Conservation (phyloP, 2,329 filamentous ascomycete species). For the Hypomyces rosellus region DNA sequence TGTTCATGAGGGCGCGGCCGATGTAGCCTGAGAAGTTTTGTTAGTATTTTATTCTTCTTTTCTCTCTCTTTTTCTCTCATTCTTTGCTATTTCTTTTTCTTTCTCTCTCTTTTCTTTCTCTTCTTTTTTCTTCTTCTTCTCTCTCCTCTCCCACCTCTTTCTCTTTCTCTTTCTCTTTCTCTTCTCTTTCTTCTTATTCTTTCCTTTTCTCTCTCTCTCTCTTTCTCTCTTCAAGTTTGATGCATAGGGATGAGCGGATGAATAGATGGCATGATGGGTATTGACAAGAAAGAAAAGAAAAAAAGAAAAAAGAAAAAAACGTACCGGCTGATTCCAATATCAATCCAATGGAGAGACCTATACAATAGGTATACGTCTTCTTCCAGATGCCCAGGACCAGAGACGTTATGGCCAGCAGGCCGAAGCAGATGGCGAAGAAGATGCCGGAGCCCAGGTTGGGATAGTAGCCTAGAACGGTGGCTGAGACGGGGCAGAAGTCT, state of each 20-base stretch:
- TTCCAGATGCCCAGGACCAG: slow-evolving; percentile 40
- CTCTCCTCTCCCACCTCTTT: too few species aligned
- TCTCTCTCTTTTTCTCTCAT: too few species aligned
- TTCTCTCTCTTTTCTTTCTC: too few species aligned
- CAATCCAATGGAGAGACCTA: slow-evolving; percentile 42
- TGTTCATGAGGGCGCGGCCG: slow-evolving; percentile 43
- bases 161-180: too few species aligned
- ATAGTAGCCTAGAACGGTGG: slow-evolving; percentile 50
- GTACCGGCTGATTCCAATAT: slow-evolving; percentile 46
- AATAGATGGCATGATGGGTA: too few species aligned
- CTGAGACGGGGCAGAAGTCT: slow-evolving; percentile 41
- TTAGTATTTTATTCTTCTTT: not conserved
- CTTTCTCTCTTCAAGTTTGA: too few species aligned
- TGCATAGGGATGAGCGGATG: too few species aligned
- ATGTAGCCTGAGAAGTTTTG: slow-evolving; percentile 40
- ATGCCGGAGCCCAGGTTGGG: slow-evolving; percentile 51
- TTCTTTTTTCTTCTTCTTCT: too few species aligned
- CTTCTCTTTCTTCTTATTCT: too few species aligned
- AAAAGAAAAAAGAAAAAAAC: slow-evolving; percentile 14
- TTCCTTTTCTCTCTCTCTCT: too few species aligned
- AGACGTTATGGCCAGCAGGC: slow-evolving; percentile 35
- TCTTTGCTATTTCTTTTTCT: too few species aligned
- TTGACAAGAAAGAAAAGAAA: too few species aligned
- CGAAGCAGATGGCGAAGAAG: slow-evolving; percentile 48
- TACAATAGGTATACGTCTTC: slow-evolving; percentile 50